Percentiles rank a stretch among this genome's conserved stretches.
These are phyloP conservation scores for Lathyrus sativus DNA, from an alignment of 306 rosid genomes.

Conservation along the genomic window DNA sequence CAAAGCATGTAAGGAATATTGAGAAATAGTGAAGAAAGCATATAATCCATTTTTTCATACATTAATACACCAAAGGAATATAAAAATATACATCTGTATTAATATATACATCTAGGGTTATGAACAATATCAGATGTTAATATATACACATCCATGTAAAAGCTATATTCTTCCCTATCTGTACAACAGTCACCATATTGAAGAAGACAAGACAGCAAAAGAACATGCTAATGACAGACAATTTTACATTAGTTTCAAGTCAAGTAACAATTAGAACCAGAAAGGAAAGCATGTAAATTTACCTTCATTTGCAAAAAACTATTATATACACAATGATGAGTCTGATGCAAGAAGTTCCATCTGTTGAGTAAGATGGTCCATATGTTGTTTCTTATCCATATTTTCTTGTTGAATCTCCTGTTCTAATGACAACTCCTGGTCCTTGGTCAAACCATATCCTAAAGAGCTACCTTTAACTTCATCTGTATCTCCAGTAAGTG, in stretches of 20 bases:
- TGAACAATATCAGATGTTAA: slow-evolving; percentile 26
- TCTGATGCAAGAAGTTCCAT: slow-evolving; percentile 65
- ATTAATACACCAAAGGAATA: slow-evolving; percentile 15
- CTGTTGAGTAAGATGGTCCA: slow-evolving; percentile 63
- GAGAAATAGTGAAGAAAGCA: slow-evolving; percentile 2
- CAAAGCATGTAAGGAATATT: slow-evolving; percentile 8
- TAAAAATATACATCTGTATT: slow-evolving; percentile 1
- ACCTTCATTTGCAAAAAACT: slow-evolving; percentile 56
- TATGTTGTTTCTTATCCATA: slow-evolving; percentile 49
- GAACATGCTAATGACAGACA: slow-evolving; percentile 12
- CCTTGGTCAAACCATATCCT: slow-evolving; percentile 47
- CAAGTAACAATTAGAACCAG: slow-evolving; percentile 35
- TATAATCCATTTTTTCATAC: not conserved
- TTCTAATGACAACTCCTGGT: slow-evolving; percentile 45
- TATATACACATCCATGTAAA: not conserved
- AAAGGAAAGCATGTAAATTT: slow-evolving; percentile 34
- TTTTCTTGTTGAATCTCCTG: slow-evolving; percentile 51
- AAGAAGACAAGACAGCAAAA: slow-evolving; percentile 17
- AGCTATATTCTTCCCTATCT: not conserved
- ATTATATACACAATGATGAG: slow-evolving; percentile 40
- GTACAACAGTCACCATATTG: slow-evolving; percentile 5
- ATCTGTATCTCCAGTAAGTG: slow-evolving; percentile 52
- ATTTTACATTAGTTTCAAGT: slow-evolving; percentile 30
- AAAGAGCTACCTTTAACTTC: slow-evolving; percentile 48
- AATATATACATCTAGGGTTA: slow-evolving; percentile 32